phyloP scores from a whole-genome alignment of 1,284 basidiomycete species.

The Cryptococcus sp. region DNA sequence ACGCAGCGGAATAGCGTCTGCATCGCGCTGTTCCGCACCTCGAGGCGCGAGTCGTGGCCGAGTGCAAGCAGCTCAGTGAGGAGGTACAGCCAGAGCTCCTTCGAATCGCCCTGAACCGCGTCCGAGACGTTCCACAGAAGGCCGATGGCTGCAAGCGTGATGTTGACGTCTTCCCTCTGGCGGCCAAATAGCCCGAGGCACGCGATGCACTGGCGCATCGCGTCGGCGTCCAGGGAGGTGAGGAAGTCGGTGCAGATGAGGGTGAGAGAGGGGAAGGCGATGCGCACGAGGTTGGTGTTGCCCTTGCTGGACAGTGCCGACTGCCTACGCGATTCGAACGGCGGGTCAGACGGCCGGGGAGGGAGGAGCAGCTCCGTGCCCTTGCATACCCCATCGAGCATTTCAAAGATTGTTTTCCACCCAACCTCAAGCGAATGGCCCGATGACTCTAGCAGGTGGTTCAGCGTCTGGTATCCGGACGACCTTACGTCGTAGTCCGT shows the following conservation, averaged over 20 bases:
- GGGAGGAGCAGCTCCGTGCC: conserved; percentile 5
- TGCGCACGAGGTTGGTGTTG: conserved; percentile 52
- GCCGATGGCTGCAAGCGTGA: conserved; percentile 86
- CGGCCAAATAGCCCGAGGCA: conserved; percentile 86
- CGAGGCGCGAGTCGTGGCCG: conserved; percentile 74
- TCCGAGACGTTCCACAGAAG: conserved; percentile 92
- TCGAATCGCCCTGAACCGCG: conserved; percentile 77
- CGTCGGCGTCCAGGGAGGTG: conserved; percentile 69
- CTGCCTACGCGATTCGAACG: conserved; percentile 12
- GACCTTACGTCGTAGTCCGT: conserved; percentile 68
- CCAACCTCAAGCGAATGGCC: conserved; percentile 86
- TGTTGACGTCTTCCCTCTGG: conserved; percentile 86
- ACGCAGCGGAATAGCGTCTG: conserved; percentile 92
- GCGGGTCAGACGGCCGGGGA: neutral
- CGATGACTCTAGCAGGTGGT: conserved; percentile 82
- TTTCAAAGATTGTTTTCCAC: conserved; percentile 89
- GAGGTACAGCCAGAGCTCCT: conserved; percentile 85
- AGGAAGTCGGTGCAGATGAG: conserved; percentile 87
- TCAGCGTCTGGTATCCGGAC: conserved; percentile 82
- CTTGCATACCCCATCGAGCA: conserved; percentile 75
- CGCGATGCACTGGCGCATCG: conserved; percentile 80
- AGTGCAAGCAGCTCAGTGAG: conserved; percentile 77
- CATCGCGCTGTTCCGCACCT: conserved; percentile 88
- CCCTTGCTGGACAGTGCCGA: conserved; percentile 26
- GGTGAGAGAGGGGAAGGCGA: conserved; percentile 89